Percentiles rank a stretch among this genome's conserved stretches.
Conservation (phyloP, 768 basidiomycete genomes). For the Gymnopilus junonius region DNA sequence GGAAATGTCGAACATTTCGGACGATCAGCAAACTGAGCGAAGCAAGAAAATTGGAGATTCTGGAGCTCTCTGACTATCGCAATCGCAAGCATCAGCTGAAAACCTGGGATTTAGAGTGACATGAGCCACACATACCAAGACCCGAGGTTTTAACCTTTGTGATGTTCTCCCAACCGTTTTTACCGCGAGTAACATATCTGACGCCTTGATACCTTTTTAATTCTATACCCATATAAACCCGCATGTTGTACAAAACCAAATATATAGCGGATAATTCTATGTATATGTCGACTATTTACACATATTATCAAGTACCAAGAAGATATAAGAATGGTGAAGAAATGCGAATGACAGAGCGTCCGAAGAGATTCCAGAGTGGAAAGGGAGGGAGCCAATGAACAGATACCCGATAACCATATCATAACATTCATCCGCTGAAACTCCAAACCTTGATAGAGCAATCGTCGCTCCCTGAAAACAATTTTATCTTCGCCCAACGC, state of each 20-base stretch:
- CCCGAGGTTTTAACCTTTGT: neutral
- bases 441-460: slow-evolving; percentile 87
- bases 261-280: neutral
- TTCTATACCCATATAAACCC: neutral
- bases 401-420: slow-evolving; percentile 9
- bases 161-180: too few species aligned
- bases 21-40: slow-evolving; percentile 37
- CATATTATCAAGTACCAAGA: neutral
- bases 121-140: neutral
- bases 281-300: neutral
- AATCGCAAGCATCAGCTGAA: slow-evolving; percentile 18
- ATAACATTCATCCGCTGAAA: slow-evolving; percentile 48
- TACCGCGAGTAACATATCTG: neutral
- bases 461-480: slow-evolving; percentile 95
- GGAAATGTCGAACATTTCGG: slow-evolving; percentile 27
- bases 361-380: neutral
- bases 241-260: neutral
- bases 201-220: neutral
- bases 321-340: neutral
- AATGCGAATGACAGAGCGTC: neutral
- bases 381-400: slow-evolving; percentile 3
- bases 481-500: slow-evolving; percentile 94
- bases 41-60: slow-evolving; percentile 34
- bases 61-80: slow-evolving; percentile 27
- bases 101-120: slow-evolving; percentile 19